These are phyloP conservation scores for Herpomyces periplanetae DNA, from an alignment of 2,329 filamentous ascomycete genomes.

Conservation along the genomic window DNA sequence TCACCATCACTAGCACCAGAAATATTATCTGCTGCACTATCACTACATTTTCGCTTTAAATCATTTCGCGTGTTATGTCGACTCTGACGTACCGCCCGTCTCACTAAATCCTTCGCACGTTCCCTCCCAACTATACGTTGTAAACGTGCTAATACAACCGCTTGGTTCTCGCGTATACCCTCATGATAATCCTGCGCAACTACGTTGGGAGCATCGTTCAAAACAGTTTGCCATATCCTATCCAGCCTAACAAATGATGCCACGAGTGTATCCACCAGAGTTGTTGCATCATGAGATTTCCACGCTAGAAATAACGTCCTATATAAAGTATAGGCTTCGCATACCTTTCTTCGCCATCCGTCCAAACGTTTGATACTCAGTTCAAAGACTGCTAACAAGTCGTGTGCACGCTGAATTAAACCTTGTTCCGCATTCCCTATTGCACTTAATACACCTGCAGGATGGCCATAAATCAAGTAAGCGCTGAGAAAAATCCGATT, in stretches of 20 bases:
- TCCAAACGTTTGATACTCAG: no score
- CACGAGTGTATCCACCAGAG: conserved; percentile 47
- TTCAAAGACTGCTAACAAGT: no score
- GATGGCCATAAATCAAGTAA: conserved; percentile 39
- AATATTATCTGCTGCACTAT: no score
- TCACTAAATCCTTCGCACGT: conserved; percentile 27
- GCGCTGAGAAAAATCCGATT: conserved; percentile 39
- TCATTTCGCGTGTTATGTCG: no score
- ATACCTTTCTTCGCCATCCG: conserved; percentile 25
- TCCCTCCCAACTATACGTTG: conserved; percentile 33
- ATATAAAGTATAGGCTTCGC: conserved; percentile 29
- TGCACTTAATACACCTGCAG: conserved; percentile 32
- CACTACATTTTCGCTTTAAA: no score
- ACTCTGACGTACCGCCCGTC: conserved; percentile 29
- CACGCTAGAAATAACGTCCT: conserved; percentile 42
- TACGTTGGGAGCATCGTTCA: conserved; percentile 29
- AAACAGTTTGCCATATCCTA: conserved; percentile 44
- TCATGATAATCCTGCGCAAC: conserved; percentile 36
- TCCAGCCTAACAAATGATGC: conserved; percentile 50
- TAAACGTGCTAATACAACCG: conserved; percentile 37
- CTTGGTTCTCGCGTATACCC: conserved; percentile 41
- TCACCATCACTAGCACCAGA: no score
- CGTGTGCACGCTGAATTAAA: conserved; percentile 12
- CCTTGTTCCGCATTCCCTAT: conserved; percentile 23
- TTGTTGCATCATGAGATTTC: conserved; percentile 40